Conservation (phyloP, 2,329 filamentous ascomycete genomes). For the Arthrobotrys megalospora region DNA sequence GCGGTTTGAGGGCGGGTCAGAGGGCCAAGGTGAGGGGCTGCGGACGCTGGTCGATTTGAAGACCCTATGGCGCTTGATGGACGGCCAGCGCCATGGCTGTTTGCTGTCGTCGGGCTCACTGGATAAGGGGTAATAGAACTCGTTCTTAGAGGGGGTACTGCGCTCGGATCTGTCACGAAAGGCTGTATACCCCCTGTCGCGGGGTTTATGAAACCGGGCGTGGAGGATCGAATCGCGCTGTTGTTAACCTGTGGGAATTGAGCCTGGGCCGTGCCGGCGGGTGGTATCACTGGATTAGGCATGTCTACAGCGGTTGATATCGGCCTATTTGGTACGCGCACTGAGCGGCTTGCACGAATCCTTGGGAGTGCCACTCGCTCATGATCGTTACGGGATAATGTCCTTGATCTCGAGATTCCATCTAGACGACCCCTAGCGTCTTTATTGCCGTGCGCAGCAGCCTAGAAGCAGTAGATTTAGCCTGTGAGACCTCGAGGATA, state of each 20-base stretch:
- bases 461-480: constrained; percentile 72
- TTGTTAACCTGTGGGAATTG: constrained; percentile 33
- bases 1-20: constrained; percentile 54
- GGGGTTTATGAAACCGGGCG: constrained; percentile 59
- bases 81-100: constrained; percentile 28
- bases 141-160: constrained; percentile 32
- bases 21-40: constrained; percentile 29
- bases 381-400: constrained; percentile 90
- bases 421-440: constrained; percentile 88
- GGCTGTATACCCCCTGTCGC: constrained; percentile 53
- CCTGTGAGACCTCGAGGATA: neutral
- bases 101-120: constrained; percentile 35
- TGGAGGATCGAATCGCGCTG: constrained; percentile 25
- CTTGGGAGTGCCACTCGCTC: constrained; percentile 89
- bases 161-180: constrained; percentile 33
- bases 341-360: constrained; percentile 73
- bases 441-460: constrained; percentile 90
- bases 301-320: constrained; percentile 52
- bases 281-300: constrained; percentile 56
- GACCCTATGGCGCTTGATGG: constrained; percentile 49
- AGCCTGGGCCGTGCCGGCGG: constrained; percentile 19
- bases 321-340: constrained; percentile 47
- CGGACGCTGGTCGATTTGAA: constrained; percentile 35
- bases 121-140: constrained; percentile 58
- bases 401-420: constrained; percentile 84